Evolutionary conservation across 164 flowering plant species (phyloP).

Genomic region (Tetrastigma voinierianum): DNA sequence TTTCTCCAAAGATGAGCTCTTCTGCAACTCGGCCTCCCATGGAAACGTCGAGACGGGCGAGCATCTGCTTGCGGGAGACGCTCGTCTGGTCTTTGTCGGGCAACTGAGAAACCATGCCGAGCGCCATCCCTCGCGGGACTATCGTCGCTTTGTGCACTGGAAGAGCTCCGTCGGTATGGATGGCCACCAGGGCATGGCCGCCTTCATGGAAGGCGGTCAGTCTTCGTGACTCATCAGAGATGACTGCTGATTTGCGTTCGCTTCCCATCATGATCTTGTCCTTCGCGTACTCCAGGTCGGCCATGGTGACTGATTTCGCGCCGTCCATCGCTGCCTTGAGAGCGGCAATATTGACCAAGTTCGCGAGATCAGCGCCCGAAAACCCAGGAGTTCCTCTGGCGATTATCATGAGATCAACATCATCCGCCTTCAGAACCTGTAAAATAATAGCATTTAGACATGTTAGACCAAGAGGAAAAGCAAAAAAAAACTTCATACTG

Average conservation of each 20-base stretch:
- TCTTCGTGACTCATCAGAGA: constrained; percentile 80
- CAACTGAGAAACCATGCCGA: constrained; percentile 87
- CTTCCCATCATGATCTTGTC: constrained; percentile 93
- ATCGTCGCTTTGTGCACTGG: constrained; percentile 96
- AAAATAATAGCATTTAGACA: no score
- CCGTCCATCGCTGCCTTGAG: constrained; percentile 95
- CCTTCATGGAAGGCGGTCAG: constrained; percentile 96
- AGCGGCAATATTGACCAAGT: constrained; percentile 88
- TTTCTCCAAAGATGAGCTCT: constrained; percentile 93
- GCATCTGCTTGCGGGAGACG: constrained; percentile 86
- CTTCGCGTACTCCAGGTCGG: constrained; percentile 79
- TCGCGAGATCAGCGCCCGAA: constrained; percentile 95
- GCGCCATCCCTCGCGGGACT: constrained; percentile 86
- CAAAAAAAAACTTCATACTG: no score
- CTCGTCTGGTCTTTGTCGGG: constrained; percentile 85
- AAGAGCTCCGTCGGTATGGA: constrained; percentile 94
- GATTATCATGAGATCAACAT: constrained; percentile 89
- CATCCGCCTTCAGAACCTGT: constrained; percentile 88
- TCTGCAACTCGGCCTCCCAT: constrained; percentile 98
- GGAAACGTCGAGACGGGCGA: constrained; percentile 90
- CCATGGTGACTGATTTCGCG: constrained; percentile 82
- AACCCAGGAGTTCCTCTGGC: constrained; percentile 97
- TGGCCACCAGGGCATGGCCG: constrained; percentile 93
- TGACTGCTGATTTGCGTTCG: constrained; percentile 92
- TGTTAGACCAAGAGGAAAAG: no score